Percentiles rank a stretch among this genome's conserved stretches.
Evolutionary conservation across 2,329 filamentous ascomycete genomes (phyloP).

Genomic region (Aspergillus fischeri): DNA sequence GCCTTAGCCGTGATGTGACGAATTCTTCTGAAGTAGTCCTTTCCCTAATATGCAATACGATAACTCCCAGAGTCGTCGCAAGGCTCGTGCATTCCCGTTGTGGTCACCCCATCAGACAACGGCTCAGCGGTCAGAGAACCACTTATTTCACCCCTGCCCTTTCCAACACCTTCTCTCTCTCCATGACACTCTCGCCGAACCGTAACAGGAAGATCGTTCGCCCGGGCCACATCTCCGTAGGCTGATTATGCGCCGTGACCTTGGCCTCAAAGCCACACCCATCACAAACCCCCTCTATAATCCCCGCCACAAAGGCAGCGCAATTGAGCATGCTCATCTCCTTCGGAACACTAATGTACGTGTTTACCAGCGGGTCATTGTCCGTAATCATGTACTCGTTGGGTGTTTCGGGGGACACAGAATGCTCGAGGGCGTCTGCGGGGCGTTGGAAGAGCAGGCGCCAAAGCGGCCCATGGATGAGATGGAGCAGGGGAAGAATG

Average conservation of each 20-base stretch:
- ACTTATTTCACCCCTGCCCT: slow-evolving; percentile 50
- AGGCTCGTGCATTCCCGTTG: neutral
- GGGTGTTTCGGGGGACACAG: slow-evolving; percentile 71
- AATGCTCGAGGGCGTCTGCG: slow-evolving; percentile 90
- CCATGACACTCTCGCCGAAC: slow-evolving; percentile 85
- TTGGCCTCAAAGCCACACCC: slow-evolving; percentile 83
- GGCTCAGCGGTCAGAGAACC: neutral
- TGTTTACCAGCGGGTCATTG: slow-evolving; percentile 94
- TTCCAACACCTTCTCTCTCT: slow-evolving; percentile 79
- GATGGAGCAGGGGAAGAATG: slow-evolving; percentile 86
- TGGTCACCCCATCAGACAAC: neutral
- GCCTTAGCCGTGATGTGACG: neutral
- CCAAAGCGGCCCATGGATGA: slow-evolving; percentile 91
- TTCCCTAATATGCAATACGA: neutral
- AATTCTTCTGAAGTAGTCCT: neutral
- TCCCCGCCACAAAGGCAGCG: slow-evolving; percentile 89
- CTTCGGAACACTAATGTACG: slow-evolving; percentile 85
- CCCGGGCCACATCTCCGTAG: slow-evolving; percentile 83
- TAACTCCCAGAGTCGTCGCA: neutral
- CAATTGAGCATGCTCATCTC: slow-evolving; percentile 98
- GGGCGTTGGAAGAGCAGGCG: slow-evolving; percentile 85
- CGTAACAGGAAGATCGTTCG: slow-evolving; percentile 95
- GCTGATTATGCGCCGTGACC: slow-evolving; percentile 80
- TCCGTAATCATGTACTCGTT: slow-evolving; percentile 99
- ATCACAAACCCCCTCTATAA: slow-evolving; percentile 94